Evolutionary conservation across 345 rosid genomes (phyloP).

Genomic region (Salix viminalis): DNA sequence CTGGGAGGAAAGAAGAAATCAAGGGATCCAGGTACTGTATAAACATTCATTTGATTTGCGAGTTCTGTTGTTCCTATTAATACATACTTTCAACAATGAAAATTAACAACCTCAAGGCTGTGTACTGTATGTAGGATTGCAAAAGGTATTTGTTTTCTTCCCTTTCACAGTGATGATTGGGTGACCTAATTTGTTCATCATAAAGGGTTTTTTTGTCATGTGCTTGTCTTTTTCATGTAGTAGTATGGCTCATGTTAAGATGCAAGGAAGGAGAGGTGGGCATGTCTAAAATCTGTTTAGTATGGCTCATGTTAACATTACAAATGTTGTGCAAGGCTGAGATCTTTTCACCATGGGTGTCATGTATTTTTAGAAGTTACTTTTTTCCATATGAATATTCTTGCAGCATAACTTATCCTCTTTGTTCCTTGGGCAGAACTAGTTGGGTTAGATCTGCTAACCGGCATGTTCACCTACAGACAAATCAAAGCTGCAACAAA

Average conservation of each 20-base stretch:
- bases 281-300: background rate
- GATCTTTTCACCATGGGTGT: background rate
- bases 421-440: conserved; percentile 24
- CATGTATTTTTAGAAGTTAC: background rate
- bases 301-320: too few relatives aligned
- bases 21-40: background rate
- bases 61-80: background rate
- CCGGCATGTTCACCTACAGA: conserved; percentile 41
- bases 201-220: background rate
- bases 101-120: background rate
- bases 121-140: background rate
- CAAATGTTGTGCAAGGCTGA: background rate
- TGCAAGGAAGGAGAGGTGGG: background rate
- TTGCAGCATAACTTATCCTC: background rate
- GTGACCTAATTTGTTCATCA: background rate
- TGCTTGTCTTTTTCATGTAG: background rate
- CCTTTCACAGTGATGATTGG: background rate
- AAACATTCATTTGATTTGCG: background rate
- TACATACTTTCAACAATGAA: background rate
- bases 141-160: background rate
- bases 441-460: conserved; percentile 38
- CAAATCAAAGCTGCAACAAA: conserved; percentile 49
- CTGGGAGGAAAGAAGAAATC: conserved; percentile 6
- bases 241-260: too few relatives aligned
- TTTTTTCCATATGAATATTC: background rate